Evolutionary conservation across 2,329 filamentous ascomycete genomes (phyloP).

Genomic region (Curvularia sp.): DNA sequence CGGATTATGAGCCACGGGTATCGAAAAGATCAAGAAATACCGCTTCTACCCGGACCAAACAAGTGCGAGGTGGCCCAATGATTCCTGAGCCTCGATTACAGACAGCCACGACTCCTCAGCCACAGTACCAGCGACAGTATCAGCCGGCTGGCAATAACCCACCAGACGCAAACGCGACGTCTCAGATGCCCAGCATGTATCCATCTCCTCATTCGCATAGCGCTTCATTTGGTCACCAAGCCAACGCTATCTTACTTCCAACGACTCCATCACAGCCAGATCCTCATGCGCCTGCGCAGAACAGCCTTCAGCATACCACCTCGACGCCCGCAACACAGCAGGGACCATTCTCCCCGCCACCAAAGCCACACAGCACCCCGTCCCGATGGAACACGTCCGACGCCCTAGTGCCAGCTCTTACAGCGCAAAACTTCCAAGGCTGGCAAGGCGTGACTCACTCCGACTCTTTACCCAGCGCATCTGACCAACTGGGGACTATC

Average conservation of each 20-base stretch:
- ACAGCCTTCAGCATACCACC: constrained; percentile 12
- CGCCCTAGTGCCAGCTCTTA: too few relatives aligned
- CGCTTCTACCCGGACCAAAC: constrained; percentile 7
- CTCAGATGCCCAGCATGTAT: not conserved
- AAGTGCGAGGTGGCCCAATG: constrained; percentile 14
- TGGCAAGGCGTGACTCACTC: constrained; percentile 14
- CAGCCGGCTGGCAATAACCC: constrained; percentile 7
- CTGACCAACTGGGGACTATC: not conserved
- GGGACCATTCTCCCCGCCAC: constrained; percentile 15
- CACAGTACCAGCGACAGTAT: not conserved
- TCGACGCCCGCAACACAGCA: constrained; percentile 4
- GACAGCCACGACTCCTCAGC: constrained; percentile 20
- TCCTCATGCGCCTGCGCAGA: not conserved
- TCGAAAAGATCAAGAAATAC: constrained; percentile 19
- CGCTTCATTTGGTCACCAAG: constrained; percentile 7
- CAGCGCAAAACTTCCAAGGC: not conserved
- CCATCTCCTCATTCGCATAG: not conserved
- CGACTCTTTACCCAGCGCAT: not conserved
- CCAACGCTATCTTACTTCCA: constrained; percentile 6
- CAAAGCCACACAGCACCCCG: constrained; percentile 3
- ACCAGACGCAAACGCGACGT: not conserved
- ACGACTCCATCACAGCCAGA: not conserved
- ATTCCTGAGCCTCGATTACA: constrained; percentile 11
- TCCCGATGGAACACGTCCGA: too few relatives aligned
- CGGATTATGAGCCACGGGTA: constrained; percentile 7